Base-by-base conservation (phyloP, 768 basidiomycete species). In the Boletellus emodensis region DNA sequence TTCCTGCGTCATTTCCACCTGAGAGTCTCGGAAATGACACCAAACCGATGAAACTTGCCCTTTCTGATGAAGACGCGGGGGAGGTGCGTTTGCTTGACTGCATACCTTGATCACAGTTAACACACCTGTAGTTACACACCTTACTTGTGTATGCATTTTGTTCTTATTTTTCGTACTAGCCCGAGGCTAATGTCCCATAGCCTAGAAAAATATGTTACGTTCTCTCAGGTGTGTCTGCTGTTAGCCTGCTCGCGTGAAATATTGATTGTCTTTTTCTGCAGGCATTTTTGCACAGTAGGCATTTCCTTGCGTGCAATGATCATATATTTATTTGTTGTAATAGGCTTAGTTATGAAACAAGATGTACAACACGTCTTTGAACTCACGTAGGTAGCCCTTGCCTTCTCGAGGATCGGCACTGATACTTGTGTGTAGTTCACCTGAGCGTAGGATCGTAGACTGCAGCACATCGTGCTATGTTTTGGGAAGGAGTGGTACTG, bases 401-500 rank as follows among this genome's bases (percentile, higher is more conserved):
- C 28, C 8, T 48, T 32, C 11, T 18, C 14, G 18, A 36, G 6
- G 70, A 62, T 65, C 61, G 7, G 8, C 10, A 18, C 17, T 55
- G 17, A 49, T n/a, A 2, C 24, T 44, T 0, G 4, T 17, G 3
- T 36, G 61, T 43, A 76, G 74, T 3, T 57, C 75, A 0, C 68
- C 74, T 40, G 82, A 87, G 57, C 74, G 74, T 56, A 70, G 66
- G 54, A 82, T 87, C 10, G 76, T 85, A 15, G 78, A 85, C 40
- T 77, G 85, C 55, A 69, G 68, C 0, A 68, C 75, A 4, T 84
- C 84, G 0, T 85, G 81, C 52, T 85, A 81, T 61, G 83, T 87
- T 26, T 62, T 85, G 9, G 84, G 86, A 0, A 72, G 87, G 22
- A 87, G 85, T 57, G 87, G 87, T 3, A 88, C 87, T 0, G 87